These are phyloP conservation scores for Metschnikowia shivogae DNA, from an alignment of 805 yeast species.

Conservation along the genomic window DNA sequence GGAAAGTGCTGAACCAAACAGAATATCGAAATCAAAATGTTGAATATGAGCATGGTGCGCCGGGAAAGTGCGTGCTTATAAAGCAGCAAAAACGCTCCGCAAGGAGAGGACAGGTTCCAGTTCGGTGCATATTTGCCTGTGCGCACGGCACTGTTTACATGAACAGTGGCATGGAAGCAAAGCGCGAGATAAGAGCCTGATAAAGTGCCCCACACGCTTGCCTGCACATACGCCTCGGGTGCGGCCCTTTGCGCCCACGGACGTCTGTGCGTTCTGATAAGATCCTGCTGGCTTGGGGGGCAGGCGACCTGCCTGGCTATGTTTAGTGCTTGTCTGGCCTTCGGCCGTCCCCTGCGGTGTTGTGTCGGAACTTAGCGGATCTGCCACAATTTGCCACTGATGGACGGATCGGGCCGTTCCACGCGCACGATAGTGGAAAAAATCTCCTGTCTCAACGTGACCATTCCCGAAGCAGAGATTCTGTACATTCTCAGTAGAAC, in stretches of 20 bases:
- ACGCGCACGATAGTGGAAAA: too few relatives aligned
- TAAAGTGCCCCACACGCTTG: conserved; percentile 3
- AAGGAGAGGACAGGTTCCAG: conserved; percentile 3
- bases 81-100: background rate
- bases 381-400: too few relatives aligned
- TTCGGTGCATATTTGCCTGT: conserved; percentile 4
- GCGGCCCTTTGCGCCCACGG: conserved; percentile 1
- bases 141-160: conserved; percentile 6
- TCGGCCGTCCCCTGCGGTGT: too few relatives aligned
- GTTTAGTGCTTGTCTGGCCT: too few relatives aligned
- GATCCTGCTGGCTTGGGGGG: background rate
- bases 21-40: background rate
- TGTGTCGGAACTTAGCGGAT: too few relatives aligned
- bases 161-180: background rate
- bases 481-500: too few relatives aligned
- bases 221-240: conserved; percentile 1
- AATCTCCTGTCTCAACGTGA: too few relatives aligned
- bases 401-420: too few relatives aligned
- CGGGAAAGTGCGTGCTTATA: background rate
- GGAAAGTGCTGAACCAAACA: background rate
- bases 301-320: too few relatives aligned
- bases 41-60: background rate
- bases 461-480: too few relatives aligned
- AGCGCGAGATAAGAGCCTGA: conserved; percentile 3
- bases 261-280: background rate